Base-by-base conservation (phyloP, 2,329 filamentous ascomycete genomes). In the Periconia digitata region DNA sequence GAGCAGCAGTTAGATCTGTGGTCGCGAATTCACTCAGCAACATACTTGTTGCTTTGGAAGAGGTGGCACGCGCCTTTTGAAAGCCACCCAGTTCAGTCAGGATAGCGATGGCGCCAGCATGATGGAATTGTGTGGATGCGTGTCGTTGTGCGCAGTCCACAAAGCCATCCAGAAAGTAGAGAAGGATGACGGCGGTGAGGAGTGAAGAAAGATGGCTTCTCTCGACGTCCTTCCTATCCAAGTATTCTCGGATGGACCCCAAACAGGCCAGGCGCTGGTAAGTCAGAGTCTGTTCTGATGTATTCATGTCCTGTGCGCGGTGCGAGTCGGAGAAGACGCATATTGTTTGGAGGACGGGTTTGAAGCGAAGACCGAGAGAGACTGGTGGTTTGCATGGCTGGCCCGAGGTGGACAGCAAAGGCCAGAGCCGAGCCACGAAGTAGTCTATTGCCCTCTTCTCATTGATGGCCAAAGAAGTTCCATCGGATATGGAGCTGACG, bases 51-150 rank as follows among this genome's bases (percentile, higher is more conserved):
- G 49, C 46, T 22, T 41, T 49, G 20, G 51, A 48, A 3, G 45
- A 51, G 6, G 44, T 41, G 18, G 23, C 37, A 41, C 44, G 49
- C 7, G 46, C 46, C 12, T 48, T 34, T 23, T 46, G 32, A 12
- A 56, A 51, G 6, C 88, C 5, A 90, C 87, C 13, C 83, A 88
- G 58, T 89, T 88, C 38, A 89, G 96, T 56, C 81, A 92, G 71
- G 84, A 86, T 46, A 83, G 83, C 41, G 86, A 95, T 74, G 88
- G 86, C 67, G 15, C 53, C 53, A 5, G 53, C 38, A 20, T 44
- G 43, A 27, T 56, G 53, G 38, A 51, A 51, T 29, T 39, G 41
- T 15, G 53, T 56, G n/a, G 53, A 54, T 40, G 48, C 53, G 42
- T 46, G 42, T 20, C 50, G 46, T 8, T 43, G 49, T 16, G 44